phyloP scores from a whole-genome alignment of 2,329 filamentous ascomycete species.

The Hymenoscyphus infarciens region DNA sequence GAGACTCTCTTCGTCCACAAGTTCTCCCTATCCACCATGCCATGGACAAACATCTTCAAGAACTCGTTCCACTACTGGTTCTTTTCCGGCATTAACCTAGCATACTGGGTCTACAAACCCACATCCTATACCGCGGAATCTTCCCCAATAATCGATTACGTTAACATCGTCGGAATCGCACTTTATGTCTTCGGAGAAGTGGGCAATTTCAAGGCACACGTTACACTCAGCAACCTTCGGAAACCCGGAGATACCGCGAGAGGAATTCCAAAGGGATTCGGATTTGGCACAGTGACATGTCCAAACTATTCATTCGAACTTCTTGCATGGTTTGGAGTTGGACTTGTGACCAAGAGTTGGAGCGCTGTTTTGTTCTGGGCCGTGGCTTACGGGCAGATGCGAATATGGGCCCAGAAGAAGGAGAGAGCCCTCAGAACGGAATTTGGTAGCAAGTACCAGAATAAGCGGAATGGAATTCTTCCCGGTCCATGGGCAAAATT shows the following conservation, averaged over 20 bases:
- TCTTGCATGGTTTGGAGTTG: conserved; percentile 79
- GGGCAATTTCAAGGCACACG: conserved; percentile 75
- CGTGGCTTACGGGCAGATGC: conserved; percentile 76
- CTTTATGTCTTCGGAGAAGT: conserved; percentile 76
- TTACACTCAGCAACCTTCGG: conserved; percentile 73
- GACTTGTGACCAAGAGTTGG: conserved; percentile 75
- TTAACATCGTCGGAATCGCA: conserved; percentile 66
- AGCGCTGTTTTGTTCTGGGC: conserved; percentile 72
- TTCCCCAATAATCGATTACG: conserved; percentile 33
- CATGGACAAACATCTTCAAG: conserved; percentile 83
- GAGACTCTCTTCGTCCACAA: conserved; percentile 94
- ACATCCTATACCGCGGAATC: conserved; percentile 58
- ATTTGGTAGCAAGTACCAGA: conserved; percentile 92
- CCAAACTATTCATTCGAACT: conserved; percentile 97
- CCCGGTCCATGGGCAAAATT: conserved; percentile 42
- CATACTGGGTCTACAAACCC: conserved; percentile 81
- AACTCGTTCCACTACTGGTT: conserved; percentile 96
- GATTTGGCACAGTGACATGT: conserved; percentile 84
- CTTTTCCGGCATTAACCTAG: conserved; percentile 74
- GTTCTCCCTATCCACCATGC: conserved; percentile 95
- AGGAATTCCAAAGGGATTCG: conserved; percentile 81
- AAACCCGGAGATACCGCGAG: conserved; percentile 77
- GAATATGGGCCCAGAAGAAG: conserved; percentile 84
- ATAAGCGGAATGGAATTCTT: conserved; percentile 81
- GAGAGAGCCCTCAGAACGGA: conserved; percentile 79